Percentiles rank a stretch among this genome's conserved stretches.
These are phyloP conservation scores for Pyrus betulifolia DNA, from an alignment of 306 rosid genomes.

Conservation along the genomic window DNA sequence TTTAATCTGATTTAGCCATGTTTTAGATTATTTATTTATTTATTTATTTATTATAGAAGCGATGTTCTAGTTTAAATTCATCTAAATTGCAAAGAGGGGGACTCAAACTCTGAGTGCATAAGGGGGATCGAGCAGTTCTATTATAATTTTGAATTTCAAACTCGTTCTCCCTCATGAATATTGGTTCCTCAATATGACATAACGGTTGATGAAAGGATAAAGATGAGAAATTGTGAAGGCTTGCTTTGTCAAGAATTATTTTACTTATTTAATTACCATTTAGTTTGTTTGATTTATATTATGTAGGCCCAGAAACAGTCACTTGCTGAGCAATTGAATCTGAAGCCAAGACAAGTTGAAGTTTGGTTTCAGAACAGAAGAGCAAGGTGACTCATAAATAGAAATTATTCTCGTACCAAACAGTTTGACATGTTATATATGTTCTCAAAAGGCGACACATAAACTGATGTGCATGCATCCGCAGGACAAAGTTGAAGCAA, in stretches of 20 bases:
- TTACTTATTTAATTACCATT: background rate
- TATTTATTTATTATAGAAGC: too few relatives aligned
- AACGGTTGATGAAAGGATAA: background rate
- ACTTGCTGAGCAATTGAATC: slow-evolving; percentile 61
- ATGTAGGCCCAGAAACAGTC: slow-evolving; percentile 62
- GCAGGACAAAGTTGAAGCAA: slow-evolving; percentile 84
- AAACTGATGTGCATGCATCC: background rate
- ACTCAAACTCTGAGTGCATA: background rate
- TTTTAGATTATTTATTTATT: background rate
- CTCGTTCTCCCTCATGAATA: background rate
- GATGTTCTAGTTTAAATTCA: background rate
- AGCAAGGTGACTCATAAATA: slow-evolving; percentile 50
- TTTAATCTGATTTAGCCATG: background rate
- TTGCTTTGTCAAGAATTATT: background rate
- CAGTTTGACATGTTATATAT: background rate
- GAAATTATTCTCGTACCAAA: background rate
- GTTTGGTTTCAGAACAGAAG: slow-evolving; percentile 96
- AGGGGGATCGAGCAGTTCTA: background rate
- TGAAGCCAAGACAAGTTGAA: slow-evolving; percentile 80
- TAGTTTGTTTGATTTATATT: background rate
- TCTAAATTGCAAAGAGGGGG: too few relatives aligned
- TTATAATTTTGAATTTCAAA: background rate
- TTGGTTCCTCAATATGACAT: background rate
- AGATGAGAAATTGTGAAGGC: background rate
- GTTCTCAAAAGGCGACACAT: background rate